phyloP scores from a whole-genome alignment of 345 rosid genomes.

The Litchi chinensis region DNA sequence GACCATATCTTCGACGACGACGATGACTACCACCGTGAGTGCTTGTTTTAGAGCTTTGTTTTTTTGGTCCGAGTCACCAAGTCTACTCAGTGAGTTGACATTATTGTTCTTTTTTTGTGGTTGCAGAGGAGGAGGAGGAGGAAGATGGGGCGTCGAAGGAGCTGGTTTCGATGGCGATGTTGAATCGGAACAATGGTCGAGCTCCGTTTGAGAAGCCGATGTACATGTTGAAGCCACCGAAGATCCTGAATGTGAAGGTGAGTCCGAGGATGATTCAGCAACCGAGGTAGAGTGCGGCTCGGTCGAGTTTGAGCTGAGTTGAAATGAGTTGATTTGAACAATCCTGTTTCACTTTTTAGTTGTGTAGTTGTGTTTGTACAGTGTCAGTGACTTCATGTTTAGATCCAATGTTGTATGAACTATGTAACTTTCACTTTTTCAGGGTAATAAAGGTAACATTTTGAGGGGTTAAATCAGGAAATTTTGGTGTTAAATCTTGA shows the following conservation, averaged over 20 bases:
- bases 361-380: neutral
- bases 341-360: neutral
- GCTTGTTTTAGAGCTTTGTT: neutral
- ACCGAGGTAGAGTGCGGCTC: conserved; percentile 41
- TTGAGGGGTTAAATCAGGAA: neutral
- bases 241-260: conserved; percentile 54
- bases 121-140: conserved; percentile 32
- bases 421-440: neutral
- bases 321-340: neutral
- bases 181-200: conserved; percentile 44
- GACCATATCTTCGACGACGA: conserved; percentile 36
- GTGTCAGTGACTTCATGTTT: neutral
- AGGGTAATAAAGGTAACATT: neutral
- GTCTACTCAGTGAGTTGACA: conserved; percentile 8
- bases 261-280: conserved; percentile 70
- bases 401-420: neutral
- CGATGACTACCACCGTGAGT: conserved; percentile 25
- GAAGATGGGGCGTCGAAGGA: conserved; percentile 28
- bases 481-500: neutral
- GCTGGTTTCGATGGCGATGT: conserved; percentile 38
- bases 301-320: neutral
- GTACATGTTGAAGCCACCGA: conserved; percentile 48
- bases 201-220: conserved; percentile 33
- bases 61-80: too few relatives aligned
- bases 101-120: neutral